Evolutionary conservation across 139 green algal genomes (phyloP), one percentile per base, ranked within the genome.

Genomic region (Diplosphaera chodatii): DNA sequence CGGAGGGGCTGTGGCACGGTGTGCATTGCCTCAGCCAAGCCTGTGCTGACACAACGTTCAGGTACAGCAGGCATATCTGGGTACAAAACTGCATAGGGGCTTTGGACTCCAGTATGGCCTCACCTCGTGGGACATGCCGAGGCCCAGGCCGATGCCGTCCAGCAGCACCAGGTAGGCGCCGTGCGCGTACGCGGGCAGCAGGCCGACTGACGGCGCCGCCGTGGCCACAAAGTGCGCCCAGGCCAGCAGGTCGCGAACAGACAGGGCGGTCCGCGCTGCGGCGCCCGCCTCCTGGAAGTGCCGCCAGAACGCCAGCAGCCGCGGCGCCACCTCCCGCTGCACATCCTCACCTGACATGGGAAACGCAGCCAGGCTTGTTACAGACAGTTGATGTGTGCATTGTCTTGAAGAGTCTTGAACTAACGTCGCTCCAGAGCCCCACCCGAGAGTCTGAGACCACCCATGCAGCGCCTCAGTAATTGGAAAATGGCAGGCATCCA

Each of bases 121-220:
- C 48, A 78, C 80, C 72, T 84, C 75, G 1, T 69, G 72, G 1
- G 85, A 68, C 41, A 95, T 74, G 29, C 90, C 90, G 18, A 84
- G 64, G 18, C 93, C 93, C 25, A 98, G 72, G 0, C 95, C 94
- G 1, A 98, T 72, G 37, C 96, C 95, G 68, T 99, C 95, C 25
- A 99, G 78, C 63, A 99, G 79, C 8, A 91, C 88, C 1, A 98
- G 80, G 73, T 96, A 87, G 0, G 91, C 91, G 1, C 95, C 95
- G 78, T 99, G 95, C 3, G 80, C 80, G 40, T 92, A 97, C 0
- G 94, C 89, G 0, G 74, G 40, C 56, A 88, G 77, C 4, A 74
- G 32, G 0, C 81, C 88, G 4, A 98, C 64, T 10, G 34, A 31
- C 0, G 75, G 67, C 0, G 69, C 73, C 4, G 87, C 83, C 4